Conservation (phyloP, 2,329 filamentous ascomycete species). For the Pezicula neosporulosa region DNA sequence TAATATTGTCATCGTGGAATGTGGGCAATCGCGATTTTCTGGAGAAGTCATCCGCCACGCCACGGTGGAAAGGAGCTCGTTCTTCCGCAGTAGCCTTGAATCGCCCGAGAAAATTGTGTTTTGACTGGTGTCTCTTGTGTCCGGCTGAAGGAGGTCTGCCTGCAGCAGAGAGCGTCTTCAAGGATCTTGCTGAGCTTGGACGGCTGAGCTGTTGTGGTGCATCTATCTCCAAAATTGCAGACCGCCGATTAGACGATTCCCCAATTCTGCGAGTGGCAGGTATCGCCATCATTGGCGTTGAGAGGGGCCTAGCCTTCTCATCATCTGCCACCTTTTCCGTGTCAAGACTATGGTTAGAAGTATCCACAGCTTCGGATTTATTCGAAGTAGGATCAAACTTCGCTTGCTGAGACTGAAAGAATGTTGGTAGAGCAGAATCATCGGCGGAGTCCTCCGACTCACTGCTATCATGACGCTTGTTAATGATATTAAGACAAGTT, state of each 20-base stretch:
- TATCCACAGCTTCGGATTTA: conserved; percentile 37
- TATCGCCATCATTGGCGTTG: conserved; percentile 70
- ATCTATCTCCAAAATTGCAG: conserved; percentile 87
- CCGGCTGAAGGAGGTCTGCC: conserved; percentile 72
- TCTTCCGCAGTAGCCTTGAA: conserved; percentile 73
- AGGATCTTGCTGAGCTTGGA: conserved; percentile 89
- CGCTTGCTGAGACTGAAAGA: conserved; percentile 53
- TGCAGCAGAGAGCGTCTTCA: conserved; percentile 65
- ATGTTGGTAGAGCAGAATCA: conserved; percentile 62
- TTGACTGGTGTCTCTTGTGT: conserved; percentile 84
- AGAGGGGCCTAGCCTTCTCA: conserved; percentile 48
- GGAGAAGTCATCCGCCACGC: conserved; percentile 62
- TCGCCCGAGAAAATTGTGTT: conserved; percentile 76
- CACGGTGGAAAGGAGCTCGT: conserved; percentile 81
- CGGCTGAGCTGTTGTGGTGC: conserved; percentile 74
- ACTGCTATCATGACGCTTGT: conserved; percentile 83
- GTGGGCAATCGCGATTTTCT: conserved; percentile 71
- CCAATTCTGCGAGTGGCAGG: conserved; percentile 62
- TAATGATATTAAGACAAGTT: conserved; percentile 87
- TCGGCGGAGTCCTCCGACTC: conserved; percentile 83
- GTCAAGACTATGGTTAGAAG: conserved; percentile 25
- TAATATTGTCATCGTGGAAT: conserved; percentile 99
- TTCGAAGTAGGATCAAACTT: conserved; percentile 35
- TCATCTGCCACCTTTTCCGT: conserved; percentile 24
- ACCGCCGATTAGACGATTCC: conserved; percentile 78